Percentiles rank a stretch among this genome's conserved stretches.
These are phyloP conservation scores for Nannizzia gypsea DNA, from an alignment of 2,329 filamentous ascomycete genomes.

Conservation along the genomic window DNA sequence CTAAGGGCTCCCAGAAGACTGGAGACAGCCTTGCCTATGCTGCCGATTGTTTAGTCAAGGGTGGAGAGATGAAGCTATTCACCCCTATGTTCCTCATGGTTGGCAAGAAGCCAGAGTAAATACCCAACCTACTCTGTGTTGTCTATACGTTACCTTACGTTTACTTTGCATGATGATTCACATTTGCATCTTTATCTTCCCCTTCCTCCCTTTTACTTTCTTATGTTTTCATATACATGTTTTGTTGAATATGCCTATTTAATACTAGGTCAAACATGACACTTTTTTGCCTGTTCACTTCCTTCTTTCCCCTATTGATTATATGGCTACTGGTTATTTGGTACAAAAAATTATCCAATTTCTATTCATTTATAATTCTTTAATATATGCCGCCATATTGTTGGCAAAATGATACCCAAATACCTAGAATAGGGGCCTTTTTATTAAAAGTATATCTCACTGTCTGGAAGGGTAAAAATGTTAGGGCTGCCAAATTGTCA, in stretches of 20 bases:
- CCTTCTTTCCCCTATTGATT: not conserved
- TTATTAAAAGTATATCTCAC: not conserved
- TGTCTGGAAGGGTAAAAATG: too few relatives aligned
- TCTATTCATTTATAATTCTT: not conserved
- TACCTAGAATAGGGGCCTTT: not conserved
- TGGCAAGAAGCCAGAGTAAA: constrained; percentile 61
- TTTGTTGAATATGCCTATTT: not conserved
- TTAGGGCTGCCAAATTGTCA: too few relatives aligned
- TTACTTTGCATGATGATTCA: not conserved
- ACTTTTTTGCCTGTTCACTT: not conserved
- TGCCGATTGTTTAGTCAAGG: constrained; percentile 74
- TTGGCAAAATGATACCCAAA: not conserved
- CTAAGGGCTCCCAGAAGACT: constrained; percentile 83
- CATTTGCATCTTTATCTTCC: not conserved
- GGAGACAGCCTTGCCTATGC: constrained; percentile 74
- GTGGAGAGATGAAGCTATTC: constrained; percentile 81
- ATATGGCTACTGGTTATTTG: not conserved
- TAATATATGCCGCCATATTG: not conserved
- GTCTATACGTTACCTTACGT: not conserved
- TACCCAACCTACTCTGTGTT: not conserved
- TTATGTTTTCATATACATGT: not conserved
- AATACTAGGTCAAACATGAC: not conserved
- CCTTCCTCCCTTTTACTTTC: not conserved
- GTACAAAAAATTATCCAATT: not conserved
- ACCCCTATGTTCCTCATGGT: constrained; percentile 99